Conservation (phyloP, 176 grass and related monocot species). For the Cenchrus purpureus region DNA sequence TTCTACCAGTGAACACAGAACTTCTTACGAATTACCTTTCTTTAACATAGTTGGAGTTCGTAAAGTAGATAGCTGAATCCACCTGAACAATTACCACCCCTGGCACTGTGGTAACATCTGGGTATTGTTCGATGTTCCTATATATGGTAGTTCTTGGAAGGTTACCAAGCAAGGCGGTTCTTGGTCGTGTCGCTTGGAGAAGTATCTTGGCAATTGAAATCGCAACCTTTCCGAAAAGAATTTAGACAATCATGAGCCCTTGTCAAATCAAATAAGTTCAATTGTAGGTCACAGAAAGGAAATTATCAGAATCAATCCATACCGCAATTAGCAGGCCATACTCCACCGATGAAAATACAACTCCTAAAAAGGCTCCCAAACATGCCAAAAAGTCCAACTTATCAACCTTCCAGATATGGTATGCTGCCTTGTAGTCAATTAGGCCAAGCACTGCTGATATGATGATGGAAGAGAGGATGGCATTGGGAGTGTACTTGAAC, state of each 20-base stretch:
- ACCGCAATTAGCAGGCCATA: conserved; percentile 82
- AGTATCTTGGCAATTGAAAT: conserved; percentile 86
- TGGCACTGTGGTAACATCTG: conserved; percentile 61
- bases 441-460: conserved; percentile 69
- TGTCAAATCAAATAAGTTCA: neutral
- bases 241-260: neutral
- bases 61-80: conserved; percentile 94
- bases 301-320: conserved; percentile 2
- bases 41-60: conserved; percentile 25
- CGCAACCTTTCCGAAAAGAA: conserved; percentile 55
- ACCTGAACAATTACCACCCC: conserved; percentile 76
- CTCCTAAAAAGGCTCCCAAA: conserved; percentile 85
- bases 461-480: conserved; percentile 82
- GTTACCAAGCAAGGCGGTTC: conserved; percentile 75
- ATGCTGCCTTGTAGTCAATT: conserved; percentile 69
- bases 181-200: conserved; percentile 87
- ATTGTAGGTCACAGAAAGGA: neutral
- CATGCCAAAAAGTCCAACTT: conserved; percentile 81
- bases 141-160: conserved; percentile 75
- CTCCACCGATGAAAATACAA: conserved; percentile 81
- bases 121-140: conserved; percentile 82
- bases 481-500: conserved; percentile 94
- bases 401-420: conserved; percentile 88
- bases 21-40: neutral
- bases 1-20: neutral